Evolutionary conservation across 2,329 filamentous ascomycete genomes (phyloP).

Genomic region (Cladosporium colombiae): DNA sequence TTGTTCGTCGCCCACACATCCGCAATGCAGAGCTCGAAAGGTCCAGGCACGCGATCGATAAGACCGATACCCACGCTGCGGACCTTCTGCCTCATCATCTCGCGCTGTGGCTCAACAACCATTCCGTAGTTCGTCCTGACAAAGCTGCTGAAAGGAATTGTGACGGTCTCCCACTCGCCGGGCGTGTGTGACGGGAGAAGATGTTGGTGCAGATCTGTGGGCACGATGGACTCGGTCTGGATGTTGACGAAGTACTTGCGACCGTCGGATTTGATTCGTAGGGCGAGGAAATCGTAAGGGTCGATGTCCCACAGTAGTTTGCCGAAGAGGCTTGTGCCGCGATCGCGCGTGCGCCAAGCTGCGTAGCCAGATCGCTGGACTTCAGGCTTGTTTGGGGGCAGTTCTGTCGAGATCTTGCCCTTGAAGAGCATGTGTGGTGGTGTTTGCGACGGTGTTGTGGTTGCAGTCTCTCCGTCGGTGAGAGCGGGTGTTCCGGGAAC

Average conservation of each 20-base stretch:
- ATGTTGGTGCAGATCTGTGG: conserved; percentile 96
- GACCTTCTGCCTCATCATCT: conserved; percentile 83
- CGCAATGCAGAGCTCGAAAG: conserved; percentile 83
- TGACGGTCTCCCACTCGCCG: conserved; percentile 92
- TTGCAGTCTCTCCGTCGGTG: not conserved
- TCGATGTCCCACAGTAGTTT: conserved; percentile 86
- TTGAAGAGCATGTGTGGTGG: conserved; percentile 77
- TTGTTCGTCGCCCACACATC: conserved; percentile 89
- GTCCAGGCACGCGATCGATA: conserved; percentile 84
- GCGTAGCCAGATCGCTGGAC: conserved; percentile 83
- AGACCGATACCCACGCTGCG: conserved; percentile 82
- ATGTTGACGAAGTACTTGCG: conserved; percentile 93
- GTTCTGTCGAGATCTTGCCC: conserved; percentile 81
- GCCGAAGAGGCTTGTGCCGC: conserved; percentile 78
- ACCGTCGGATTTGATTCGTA: conserved; percentile 88
- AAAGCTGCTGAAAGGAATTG: conserved; percentile 89
- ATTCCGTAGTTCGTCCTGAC: conserved; percentile 91
- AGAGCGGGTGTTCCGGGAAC: conserved; percentile 16
- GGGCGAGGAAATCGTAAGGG: conserved; percentile 80
- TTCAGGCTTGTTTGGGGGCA: conserved; percentile 73
- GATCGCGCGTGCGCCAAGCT: conserved; percentile 82
- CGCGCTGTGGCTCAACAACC: conserved; percentile 88
- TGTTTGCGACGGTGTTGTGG: not conserved
- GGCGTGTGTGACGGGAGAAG: conserved; percentile 75
- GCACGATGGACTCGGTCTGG: conserved; percentile 90